Conservation (phyloP, 306 rosid genomes). For the Cyamopsis tetragonoloba region DNA sequence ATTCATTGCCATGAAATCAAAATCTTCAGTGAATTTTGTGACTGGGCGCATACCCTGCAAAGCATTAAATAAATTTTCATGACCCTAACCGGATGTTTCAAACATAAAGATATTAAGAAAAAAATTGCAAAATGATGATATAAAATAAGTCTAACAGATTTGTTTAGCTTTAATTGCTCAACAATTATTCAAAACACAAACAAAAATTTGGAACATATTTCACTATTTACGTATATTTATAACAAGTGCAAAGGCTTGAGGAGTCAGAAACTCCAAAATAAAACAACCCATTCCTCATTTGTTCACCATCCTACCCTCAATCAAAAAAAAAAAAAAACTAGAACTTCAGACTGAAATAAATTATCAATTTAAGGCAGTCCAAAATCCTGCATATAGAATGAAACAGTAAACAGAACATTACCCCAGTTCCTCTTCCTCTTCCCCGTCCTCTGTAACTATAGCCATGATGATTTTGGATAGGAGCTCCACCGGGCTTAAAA, state of each 20-base stretch:
- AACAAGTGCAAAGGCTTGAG: neutral
- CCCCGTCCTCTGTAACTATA: slow-evolving; percentile 67
- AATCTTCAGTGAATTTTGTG: slow-evolving; percentile 77
- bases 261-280: neutral
- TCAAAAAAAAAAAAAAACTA: neutral
- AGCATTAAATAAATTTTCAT: slow-evolving; percentile 16
- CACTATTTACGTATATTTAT: neutral
- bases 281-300: neutral
- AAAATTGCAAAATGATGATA: neutral
- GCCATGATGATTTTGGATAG: slow-evolving; percentile 39
- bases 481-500: slow-evolving; percentile 58
- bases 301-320: neutral
- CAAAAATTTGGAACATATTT: neutral
- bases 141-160: neutral
- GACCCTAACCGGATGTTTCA: neutral
- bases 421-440: slow-evolving; percentile 77
- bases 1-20: slow-evolving; percentile 94
- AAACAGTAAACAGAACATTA: slow-evolving; percentile 31
- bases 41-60: slow-evolving; percentile 62
- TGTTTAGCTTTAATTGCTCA: neutral
- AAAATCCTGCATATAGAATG: neutral
- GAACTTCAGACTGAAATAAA: neutral
- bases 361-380: neutral
- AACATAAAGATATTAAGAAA: neutral
- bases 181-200: neutral